Evolutionary conservation across 306 rosid species (phyloP).

Genomic region (Cajanus cajan): DNA sequence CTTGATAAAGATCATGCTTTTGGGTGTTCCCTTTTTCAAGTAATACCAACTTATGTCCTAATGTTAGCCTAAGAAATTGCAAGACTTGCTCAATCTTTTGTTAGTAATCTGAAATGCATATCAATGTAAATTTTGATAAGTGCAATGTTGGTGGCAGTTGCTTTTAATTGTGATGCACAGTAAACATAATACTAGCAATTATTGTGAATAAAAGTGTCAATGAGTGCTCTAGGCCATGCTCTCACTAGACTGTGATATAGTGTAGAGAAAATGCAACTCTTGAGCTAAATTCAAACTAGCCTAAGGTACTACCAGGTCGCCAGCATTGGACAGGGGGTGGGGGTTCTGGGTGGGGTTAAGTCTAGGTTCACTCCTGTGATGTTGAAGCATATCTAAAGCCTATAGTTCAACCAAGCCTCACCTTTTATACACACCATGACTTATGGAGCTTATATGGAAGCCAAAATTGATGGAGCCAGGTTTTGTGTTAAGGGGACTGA

Average conservation of each 20-base stretch:
- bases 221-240: not conserved
- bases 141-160: not conserved
- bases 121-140: slow-evolving; percentile 1
- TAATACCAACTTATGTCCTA: not conserved
- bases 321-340: not conserved
- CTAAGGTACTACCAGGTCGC: not conserved
- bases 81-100: not conserved
- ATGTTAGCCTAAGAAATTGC: not conserved
- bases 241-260: not conserved
- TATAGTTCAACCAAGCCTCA: not conserved
- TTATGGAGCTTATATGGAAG: not conserved
- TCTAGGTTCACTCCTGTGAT: not conserved
- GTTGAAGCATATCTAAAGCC: not conserved
- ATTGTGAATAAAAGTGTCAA: not conserved
- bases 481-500: not conserved
- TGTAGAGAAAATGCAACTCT: not conserved
- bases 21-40: not conserved
- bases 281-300: not conserved
- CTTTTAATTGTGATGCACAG: not conserved
- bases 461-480: not conserved
- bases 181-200: not conserved
- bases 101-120: not conserved
- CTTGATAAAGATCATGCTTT: not conserved
- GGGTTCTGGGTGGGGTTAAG: not conserved
- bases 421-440: not conserved